Base-by-base conservation (phyloP, 139 green algal genomes). In the Nannochloris sp. region DNA sequence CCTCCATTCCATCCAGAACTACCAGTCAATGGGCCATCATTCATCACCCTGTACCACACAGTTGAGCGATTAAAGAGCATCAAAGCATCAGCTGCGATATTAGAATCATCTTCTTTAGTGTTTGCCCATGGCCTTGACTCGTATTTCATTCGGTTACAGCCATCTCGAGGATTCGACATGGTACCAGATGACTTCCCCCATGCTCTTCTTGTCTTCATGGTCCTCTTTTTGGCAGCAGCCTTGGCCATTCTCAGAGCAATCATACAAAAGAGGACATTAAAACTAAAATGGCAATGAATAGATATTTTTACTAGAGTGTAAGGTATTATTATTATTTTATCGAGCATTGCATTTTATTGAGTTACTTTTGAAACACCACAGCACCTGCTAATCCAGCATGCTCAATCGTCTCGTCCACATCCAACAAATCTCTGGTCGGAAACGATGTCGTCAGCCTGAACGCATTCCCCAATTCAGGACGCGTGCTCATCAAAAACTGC, bases 171-270 rank as follows among this genome's bases (percentile, higher is more conserved):
- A 31, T 97, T 95, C 59, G 91, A 97, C 72, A 79, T 79, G 28
- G 68, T 97, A 16, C 76, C 84, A 10, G 87, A 96, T 51, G 90
- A 97, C 67, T 97, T 97, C 72, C 87, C 79, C 9, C 94, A 90
- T 61, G 85, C 77, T 1, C 73, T 97, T 56, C 80, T 97, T 61
- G 61, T 96, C 12, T 50, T 86, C 5, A 89, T 87, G 2, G 65
- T 96, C 25, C 20, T 82, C 10, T 78, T 30, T 6, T 67, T 96
- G 57, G 12, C 71, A 0, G 61, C 68, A 0, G 86, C 71, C 13
- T 69, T 82, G 0, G 58, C 79, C 9, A 71, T 82, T 16, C 70
- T 85, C 37, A 56, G 67, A 10, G 56, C 59, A 25, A 57, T 78
- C 45, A 67, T 71, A 5, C 60, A 76, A 26, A 65, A 76, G 12